Evolutionary conservation across 768 basidiomycete genomes (phyloP), one percentile per base, ranked within the genome.

Genomic region (Vishniacozyma victoriae): DNA sequence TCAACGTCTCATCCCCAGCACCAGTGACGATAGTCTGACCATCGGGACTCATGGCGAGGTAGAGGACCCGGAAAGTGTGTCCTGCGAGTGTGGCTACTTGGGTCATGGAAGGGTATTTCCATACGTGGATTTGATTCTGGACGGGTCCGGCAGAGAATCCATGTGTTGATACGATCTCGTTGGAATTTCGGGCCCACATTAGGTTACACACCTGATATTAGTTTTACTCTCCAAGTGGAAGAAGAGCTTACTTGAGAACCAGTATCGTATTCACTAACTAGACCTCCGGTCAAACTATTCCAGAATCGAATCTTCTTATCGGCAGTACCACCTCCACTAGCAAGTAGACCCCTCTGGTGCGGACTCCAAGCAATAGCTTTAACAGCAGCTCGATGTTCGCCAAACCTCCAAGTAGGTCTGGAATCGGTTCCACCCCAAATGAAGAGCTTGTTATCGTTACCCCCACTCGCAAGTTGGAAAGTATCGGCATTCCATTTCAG

Each of bases 281-380:
- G 80, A 19, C 78, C 80, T 24, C 93, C 95, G 44, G 82, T 88
- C 27, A 80, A 75, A 5, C 86, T 87, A 68, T 99, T 97, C 93
- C 95, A 99, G 67, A 95, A 96, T 50, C 92, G 77, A 37, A 99
- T 91, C 67, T 91, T 93, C 72, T 92, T 93, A 70, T 97, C 95
- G 60, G 95, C 91, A n/a, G 93, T 99, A 6, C 93, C 95, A 9
- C 93, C 93, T 4, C 95, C 95, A 5, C 87, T 90, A 0, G 93
- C 95, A 26, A 97, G 74, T 2, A 96, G 79, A 1, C 91, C 90
- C 11, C 84, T 76, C 37, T 93, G 78, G 73, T 99, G 95, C 5
- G 93, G 92, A 71, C 90, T 92, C 93, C 95, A 99, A 5, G 93
- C 91, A 23, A 99, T 83, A 4, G 93, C 93, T 64, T 97, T 97